Percentiles rank a stretch among this genome's conserved stretches.
Conservation (phyloP, 305 asterid genomes). For the Rubia tinctorum region DNA sequence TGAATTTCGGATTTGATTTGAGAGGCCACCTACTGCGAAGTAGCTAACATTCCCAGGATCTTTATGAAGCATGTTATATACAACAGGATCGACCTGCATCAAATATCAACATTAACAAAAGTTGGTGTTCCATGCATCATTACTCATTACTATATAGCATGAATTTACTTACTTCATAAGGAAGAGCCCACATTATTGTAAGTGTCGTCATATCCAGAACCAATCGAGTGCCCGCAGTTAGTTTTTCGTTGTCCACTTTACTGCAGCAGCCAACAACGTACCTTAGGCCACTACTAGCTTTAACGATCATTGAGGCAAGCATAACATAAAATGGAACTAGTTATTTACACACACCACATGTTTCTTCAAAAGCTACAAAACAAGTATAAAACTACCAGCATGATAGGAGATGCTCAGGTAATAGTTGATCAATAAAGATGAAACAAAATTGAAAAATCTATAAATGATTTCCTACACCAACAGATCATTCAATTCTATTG, state of each 20-base stretch:
- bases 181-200: constrained; percentile 96
- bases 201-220: constrained; percentile 98
- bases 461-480: not conserved
- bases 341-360: constrained; percentile 4
- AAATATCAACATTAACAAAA: too few relatives aligned
- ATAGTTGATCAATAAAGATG: not conserved
- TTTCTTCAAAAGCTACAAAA: too few relatives aligned
- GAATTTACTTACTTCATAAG: constrained; percentile 70
- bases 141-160: too few relatives aligned
- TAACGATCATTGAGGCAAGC: constrained; percentile 57
- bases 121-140: too few relatives aligned
- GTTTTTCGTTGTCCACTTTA: constrained; percentile 93
- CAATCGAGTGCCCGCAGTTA: constrained; percentile 79
- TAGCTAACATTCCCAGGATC: too few relatives aligned
- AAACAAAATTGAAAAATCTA: not conserved
- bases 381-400: too few relatives aligned
- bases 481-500: too few relatives aligned
- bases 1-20: too few relatives aligned
- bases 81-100: too few relatives aligned
- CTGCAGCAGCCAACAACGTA: constrained; percentile 96
- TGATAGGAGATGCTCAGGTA: not conserved
- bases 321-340: not conserved
- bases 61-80: too few relatives aligned
- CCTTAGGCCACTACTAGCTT: constrained; percentile 98
- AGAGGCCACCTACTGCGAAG: too few relatives aligned